Percentiles rank a stretch among this genome's conserved stretches.
Evolutionary conservation across 1,284 basidiomycete genomes (phyloP).

Genomic region (Xerocomus minutiporus): DNA sequence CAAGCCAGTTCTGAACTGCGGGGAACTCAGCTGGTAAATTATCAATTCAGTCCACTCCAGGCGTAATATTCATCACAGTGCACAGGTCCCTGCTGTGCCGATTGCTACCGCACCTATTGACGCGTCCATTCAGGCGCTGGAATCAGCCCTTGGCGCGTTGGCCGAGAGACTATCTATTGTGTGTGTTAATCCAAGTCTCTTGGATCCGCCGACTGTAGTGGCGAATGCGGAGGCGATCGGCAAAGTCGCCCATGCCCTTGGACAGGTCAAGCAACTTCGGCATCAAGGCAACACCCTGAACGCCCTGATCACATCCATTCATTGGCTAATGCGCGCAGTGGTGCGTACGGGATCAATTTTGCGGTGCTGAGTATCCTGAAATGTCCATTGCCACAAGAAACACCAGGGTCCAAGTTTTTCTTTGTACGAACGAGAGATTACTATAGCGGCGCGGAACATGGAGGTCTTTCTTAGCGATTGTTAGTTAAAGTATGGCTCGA

Average conservation of each 20-base stretch:
- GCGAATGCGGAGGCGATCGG: conserved; percentile 66
- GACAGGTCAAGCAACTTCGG: conserved; percentile 55
- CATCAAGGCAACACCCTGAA: conserved; percentile 22
- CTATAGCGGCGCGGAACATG: background rate
- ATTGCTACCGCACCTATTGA: conserved; percentile 20
- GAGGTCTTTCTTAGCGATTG: background rate
- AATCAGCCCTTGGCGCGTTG: conserved; percentile 49
- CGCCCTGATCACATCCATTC: conserved; percentile 9
- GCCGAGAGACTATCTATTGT: conserved; percentile 48
- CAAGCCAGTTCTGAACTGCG: conserved; percentile 16
- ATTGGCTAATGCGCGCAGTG: conserved; percentile 7
- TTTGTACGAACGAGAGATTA: conserved; percentile 2
- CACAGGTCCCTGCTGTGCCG: conserved; percentile 18
- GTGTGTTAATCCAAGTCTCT: conserved; percentile 34
- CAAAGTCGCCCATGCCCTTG: conserved; percentile 60
- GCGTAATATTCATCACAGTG: conserved; percentile 1
- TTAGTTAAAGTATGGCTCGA: background rate
- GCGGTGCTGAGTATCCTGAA: conserved; percentile 1
- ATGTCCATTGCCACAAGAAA: background rate
- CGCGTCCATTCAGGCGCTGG: conserved; percentile 45
- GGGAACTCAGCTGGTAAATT: conserved; percentile 17
- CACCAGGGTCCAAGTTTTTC: background rate
- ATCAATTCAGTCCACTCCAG: background rate
- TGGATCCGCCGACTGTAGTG: conserved; percentile 51
- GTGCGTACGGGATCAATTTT: conserved; percentile 4